A percentile compares a stretch with the other conserved stretches of the same genome.
These are phyloP conservation scores for Bruguiera hainesii DNA, from an alignment of 441 rosid genomes.

Conservation along the genomic window DNA sequence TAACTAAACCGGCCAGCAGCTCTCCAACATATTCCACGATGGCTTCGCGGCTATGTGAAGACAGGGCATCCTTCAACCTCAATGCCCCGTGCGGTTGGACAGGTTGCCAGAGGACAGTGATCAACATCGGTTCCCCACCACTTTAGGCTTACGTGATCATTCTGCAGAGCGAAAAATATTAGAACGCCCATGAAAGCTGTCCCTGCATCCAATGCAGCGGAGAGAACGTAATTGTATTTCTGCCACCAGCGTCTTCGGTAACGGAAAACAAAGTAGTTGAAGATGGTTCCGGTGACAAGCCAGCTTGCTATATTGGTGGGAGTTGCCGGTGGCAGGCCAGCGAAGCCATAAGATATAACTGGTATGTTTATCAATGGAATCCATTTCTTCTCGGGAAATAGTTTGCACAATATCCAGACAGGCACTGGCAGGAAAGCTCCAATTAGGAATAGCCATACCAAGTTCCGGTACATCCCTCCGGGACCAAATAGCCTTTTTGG, in stretches of 20 bases:
- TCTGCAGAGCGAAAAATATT: constrained; percentile 84
- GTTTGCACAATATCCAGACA: constrained; percentile 77
- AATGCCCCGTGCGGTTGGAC: constrained; percentile 81
- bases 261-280: constrained; percentile 78
- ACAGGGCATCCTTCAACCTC: constrained; percentile 66
- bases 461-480: constrained; percentile 84
- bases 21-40: neutral
- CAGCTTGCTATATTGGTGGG: constrained; percentile 96
- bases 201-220: constrained; percentile 95
- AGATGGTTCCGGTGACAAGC: constrained; percentile 77
- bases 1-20: constrained; percentile 5
- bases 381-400: constrained; percentile 89
- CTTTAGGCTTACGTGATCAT: constrained; percentile 48
- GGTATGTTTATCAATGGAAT: constrained; percentile 89
- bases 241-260: constrained; percentile 96
- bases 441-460: constrained; percentile 84
- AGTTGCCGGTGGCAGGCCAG: constrained; percentile 98
- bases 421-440: constrained; percentile 92
- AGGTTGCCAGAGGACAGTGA: constrained; percentile 88
- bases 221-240: constrained; percentile 82
- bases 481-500: constrained; percentile 79
- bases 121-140: constrained; percentile 92
- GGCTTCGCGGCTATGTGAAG: constrained; percentile 27
- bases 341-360: constrained; percentile 85
- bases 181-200: constrained; percentile 97